Conservation (phyloP, 192 early-diverging fungal genomes). For the Endogone sp. region DNA sequence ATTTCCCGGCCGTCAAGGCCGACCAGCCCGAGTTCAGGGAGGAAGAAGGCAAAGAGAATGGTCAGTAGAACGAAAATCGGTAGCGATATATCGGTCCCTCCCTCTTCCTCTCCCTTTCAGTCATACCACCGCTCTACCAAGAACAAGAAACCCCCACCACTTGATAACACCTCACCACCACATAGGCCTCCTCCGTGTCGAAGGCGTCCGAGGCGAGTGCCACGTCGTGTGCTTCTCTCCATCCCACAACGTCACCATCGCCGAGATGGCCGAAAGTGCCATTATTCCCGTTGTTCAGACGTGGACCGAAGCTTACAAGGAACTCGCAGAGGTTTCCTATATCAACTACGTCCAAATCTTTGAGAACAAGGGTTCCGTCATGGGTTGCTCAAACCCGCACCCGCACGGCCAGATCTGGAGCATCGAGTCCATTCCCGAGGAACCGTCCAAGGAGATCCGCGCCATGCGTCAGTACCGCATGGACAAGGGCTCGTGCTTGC, state of each 20-base stretch:
- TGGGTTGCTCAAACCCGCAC: constrained; percentile 98
- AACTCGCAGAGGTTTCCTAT: constrained; percentile 41
- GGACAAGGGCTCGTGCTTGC: constrained; percentile 55
- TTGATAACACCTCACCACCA: too few species aligned
- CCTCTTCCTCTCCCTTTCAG: too few species aligned
- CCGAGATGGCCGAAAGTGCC: constrained; percentile 72
- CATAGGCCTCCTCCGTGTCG: constrained; percentile 44
- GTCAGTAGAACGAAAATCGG: constrained; percentile 11
- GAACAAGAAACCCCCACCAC: too few species aligned
- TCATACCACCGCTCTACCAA: too few species aligned
- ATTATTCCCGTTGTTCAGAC: constrained; percentile 62
- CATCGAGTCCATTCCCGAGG: constrained; percentile 77
- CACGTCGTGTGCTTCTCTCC: constrained; percentile 94
- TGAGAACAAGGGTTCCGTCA: constrained; percentile 95
- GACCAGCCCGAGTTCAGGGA: constrained; percentile 46
- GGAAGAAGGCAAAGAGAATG: constrained; percentile 10
- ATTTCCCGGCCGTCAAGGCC: constrained; percentile 82
- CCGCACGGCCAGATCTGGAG: constrained; percentile 97
- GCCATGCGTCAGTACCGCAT: constrained; percentile 59
- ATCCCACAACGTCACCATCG: constrained; percentile 82
- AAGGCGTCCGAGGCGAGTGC: constrained; percentile 71
- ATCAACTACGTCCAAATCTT: constrained; percentile 91
- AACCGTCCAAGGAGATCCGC: constrained; percentile 68
- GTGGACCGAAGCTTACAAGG: constrained; percentile 67
- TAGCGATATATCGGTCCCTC: constrained; percentile 12